These are phyloP conservation scores for Anthostomella pinea DNA, from an alignment of 2,329 filamentous ascomycete species.

Conservation along the genomic window DNA sequence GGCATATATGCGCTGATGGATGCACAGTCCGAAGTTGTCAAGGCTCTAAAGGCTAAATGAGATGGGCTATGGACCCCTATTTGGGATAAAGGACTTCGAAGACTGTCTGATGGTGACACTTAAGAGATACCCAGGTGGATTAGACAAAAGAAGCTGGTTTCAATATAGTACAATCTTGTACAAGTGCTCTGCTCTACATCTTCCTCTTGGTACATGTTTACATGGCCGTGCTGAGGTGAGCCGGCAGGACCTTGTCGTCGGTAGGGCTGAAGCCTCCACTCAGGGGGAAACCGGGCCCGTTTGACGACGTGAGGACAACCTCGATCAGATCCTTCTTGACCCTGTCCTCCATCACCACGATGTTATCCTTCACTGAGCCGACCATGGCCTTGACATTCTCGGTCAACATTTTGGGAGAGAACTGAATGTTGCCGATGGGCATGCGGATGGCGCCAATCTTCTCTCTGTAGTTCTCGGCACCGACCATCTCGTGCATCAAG, in stretches of 20 bases:
- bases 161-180: conserved; percentile 20
- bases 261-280: conserved; percentile 72
- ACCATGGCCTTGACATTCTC: conserved; percentile 80
- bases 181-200: conserved; percentile 10
- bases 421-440: conserved; percentile 86
- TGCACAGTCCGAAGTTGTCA: conserved; percentile 52
- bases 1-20: conserved; percentile 51
- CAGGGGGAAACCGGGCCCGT: conserved; percentile 82
- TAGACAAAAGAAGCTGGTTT: neutral
- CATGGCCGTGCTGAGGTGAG: conserved; percentile 53
- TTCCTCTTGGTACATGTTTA: conserved; percentile 33
- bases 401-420: conserved; percentile 81
- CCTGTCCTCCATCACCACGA: conserved; percentile 60
- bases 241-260: conserved; percentile 53
- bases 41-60: conserved; percentile 41
- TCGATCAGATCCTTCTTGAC: conserved; percentile 70
- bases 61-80: too few relatives aligned
- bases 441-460: conserved; percentile 78
- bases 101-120: neutral
- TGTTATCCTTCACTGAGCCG: conserved; percentile 73
- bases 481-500: conserved; percentile 78
- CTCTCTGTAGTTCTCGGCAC: conserved; percentile 85
- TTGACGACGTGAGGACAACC: conserved; percentile 80
- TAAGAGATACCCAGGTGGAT: conserved; percentile 20
- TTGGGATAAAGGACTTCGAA: too few relatives aligned